Percentiles rank a stretch among this genome's conserved stretches.
These are phyloP conservation scores for Cystobasidium tubakii DNA, from an alignment of 768 basidiomycete species.

Conservation along the genomic window DNA sequence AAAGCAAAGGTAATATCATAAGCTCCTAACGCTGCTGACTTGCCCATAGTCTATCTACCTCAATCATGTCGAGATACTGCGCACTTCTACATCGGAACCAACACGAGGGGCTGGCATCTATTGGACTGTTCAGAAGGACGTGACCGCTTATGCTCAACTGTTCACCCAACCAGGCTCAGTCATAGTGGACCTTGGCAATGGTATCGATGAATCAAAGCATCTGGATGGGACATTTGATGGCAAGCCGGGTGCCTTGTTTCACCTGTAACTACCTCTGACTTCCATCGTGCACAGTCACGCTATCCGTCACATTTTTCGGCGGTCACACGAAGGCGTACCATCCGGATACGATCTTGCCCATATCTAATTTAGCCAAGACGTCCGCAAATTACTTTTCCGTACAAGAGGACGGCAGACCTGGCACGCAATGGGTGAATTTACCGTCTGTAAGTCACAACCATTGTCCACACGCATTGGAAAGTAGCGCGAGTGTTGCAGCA, in stretches of 20 bases:
- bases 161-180: background rate
- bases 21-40: background rate
- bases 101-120: background rate
- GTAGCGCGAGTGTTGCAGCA: too few relatives aligned
- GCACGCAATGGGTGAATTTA: background rate
- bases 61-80: constrained; percentile 2
- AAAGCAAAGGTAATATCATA: background rate
- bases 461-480: too few relatives aligned
- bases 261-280: too few relatives aligned
- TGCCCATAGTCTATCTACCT: constrained; percentile 1
- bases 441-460: constrained; percentile 2
- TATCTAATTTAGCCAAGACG: background rate
- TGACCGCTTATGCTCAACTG: background rate
- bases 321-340: too few relatives aligned
- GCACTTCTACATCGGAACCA: background rate
- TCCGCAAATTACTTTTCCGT: constrained; percentile 3
- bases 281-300: too few relatives aligned
- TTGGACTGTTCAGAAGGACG: constrained; percentile 47
- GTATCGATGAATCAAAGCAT: background rate
- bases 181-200: constrained; percentile 18
- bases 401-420: background rate
- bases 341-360: background rate
- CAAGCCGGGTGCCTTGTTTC: too few relatives aligned
- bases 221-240: background rate
- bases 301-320: background rate